Base-by-base conservation (phyloP, 345 rosid species). In the Salix udensis region DNA sequence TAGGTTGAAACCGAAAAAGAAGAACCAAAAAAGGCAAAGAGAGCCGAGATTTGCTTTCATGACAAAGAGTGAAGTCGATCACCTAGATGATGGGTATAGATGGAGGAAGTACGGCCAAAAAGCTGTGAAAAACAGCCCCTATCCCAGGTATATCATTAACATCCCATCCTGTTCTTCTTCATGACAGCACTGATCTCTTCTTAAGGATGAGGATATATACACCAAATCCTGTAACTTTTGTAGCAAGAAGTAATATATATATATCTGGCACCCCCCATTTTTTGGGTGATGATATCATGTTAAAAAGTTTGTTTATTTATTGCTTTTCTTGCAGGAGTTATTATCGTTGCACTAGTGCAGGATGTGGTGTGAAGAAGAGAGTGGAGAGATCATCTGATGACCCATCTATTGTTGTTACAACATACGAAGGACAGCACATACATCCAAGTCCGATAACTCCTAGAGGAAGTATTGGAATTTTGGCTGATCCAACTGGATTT, bases 81-180 rank as follows among this genome's bases (percentile, higher is more conserved):
- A 94, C 36, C 85, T 96, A n/a, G 99, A 96, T 71, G 99, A 96
- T 55, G 98, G 99, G 21, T 96, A 86, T 77, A 85, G 98, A 44
- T 96, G 99, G 99, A 91, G 99, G 74, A 96, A 96, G 76, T 96
- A 96, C 84, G 99, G 99, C 64, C 99, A 96, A 64, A 96, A 96
- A 83, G 97, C 99, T 73, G 98, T 96, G 67, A 96, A 94, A 77
- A 94, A 94, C 80, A 96, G 98, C 86, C 98, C 97, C 68, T 89
- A 85, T 81, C 99, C 99, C 71, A 92, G 99, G 99, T 96, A 84
- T 94, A 82, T 39, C 13, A 60, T 23, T 10, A 10, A 36, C 19
- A 23, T n/a, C 23, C 55, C 23, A 67, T 70, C 44, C 37, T 44
- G 34, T 68, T 71, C 72, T 6, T 64, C 3, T 42, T 7, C 7